Evolutionary conservation across 1,284 basidiomycete species (phyloP).

Genomic region (Ceraceosorus guamensis): DNA sequence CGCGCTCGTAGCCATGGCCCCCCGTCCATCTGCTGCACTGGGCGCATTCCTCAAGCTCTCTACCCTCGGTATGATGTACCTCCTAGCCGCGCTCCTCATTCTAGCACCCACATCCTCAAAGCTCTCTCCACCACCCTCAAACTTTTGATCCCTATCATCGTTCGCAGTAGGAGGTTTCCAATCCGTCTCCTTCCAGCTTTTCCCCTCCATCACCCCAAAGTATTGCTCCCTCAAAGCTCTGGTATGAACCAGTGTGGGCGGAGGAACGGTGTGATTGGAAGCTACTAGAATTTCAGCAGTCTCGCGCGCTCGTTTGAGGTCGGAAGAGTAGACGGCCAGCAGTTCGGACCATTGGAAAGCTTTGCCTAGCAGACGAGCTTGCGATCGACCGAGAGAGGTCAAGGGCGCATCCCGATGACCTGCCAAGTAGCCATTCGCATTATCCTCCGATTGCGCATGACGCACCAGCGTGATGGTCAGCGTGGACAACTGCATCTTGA

Average conservation of each 20-base stretch:
- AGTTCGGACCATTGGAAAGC: conserved; percentile 59
- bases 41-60: conserved; percentile 17
- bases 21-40: too few relatives aligned
- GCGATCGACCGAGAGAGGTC: conserved; percentile 75
- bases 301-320: conserved; percentile 66
- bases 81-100: conserved; percentile 58
- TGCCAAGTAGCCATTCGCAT: conserved; percentile 59
- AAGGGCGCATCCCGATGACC: conserved; percentile 76
- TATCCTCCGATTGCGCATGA: conserved; percentile 46
- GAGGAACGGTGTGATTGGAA: conserved; percentile 52
- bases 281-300: conserved; percentile 57
- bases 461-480: conserved; percentile 30
- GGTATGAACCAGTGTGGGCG: conserved; percentile 55
- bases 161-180: background rate
- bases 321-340: conserved; percentile 67
- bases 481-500: conserved; percentile 20
- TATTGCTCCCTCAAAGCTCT: conserved; percentile 50
- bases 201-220: conserved; percentile 69
- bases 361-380: conserved; percentile 70
- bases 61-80: conserved; percentile 61
- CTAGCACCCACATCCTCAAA: conserved; percentile 61
- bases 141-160: conserved; percentile 51
- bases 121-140: conserved; percentile 71
- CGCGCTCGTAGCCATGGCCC: background rate
- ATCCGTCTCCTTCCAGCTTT: conserved; percentile 52